Evolutionary conservation across 768 basidiomycete genomes (phyloP), one percentile per base, ranked within the genome.

Genomic region (Postia placenta): DNA sequence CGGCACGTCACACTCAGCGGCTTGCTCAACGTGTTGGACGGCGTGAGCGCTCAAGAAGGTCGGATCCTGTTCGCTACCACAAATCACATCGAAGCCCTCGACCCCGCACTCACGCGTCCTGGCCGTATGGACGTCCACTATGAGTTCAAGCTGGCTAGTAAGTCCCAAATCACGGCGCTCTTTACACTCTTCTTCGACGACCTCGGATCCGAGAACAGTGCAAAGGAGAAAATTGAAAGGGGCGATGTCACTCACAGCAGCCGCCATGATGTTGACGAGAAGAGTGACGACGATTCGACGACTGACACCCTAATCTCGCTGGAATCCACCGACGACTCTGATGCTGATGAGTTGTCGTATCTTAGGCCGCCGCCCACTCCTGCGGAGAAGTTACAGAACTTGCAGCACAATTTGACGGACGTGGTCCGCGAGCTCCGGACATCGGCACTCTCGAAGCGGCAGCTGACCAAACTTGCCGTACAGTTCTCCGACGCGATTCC

Each of bases 61-160:
- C 83, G 88, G 0, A 76, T 91, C 24, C 69, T 87, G 5, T 87
- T 86, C 45, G 87, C 87, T 3, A 88, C 86, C 3, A 87, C 86
- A 1, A 90, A 91, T 69, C 79, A 83, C 55, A 86, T 83, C 63
- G 60, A 64, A 6, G 67, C 77, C 1, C 78, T 92, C 23, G 88
- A 90, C 56, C 74, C 84, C 2, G 89, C 88, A 1, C 73, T 91
- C 22, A 78, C 76, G 57, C 80, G 88, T 37, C 83, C 87, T 1
- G 88, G 89, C 22, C 80, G 88, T 11, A 83, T 91, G 80, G 87
- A 91, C 60, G 60, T 89, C 17, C 84, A 87, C 55, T 68, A 91
- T 49, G 81, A 88, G 60, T 90, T 89, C 67, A 78, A 77, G 58
- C 72, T 81, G n/a, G 83, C 88, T 12, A 86, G 81, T 60, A 74